These are phyloP conservation scores for Rutidosis leptorrhynchoides DNA, from an alignment of 129 eudicot genomes.

Conservation along the genomic window DNA sequence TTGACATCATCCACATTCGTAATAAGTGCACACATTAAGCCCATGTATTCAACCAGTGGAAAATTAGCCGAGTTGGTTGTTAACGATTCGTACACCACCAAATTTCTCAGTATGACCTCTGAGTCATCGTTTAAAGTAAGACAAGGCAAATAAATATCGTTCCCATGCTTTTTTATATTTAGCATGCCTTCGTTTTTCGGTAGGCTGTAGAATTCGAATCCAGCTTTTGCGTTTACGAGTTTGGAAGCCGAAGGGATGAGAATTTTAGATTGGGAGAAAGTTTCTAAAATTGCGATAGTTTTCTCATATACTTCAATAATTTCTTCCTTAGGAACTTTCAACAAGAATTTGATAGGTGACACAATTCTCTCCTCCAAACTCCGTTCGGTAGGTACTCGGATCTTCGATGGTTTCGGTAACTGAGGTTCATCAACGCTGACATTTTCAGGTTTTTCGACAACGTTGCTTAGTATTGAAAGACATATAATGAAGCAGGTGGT, in stretches of 20 bases:
- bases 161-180: background rate
- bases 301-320: constrained; percentile 15
- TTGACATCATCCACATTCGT: constrained; percentile 33
- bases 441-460: too few relatives aligned
- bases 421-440: too few relatives aligned
- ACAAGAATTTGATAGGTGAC: too few relatives aligned
- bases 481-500: constrained; percentile 28
- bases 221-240: constrained; percentile 22
- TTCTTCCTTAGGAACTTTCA: background rate
- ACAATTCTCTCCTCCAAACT: too few relatives aligned
- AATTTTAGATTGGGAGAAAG: constrained; percentile 15
- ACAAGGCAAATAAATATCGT: constrained; percentile 26
- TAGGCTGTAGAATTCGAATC: constrained; percentile 22
- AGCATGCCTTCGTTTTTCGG: constrained; percentile 18
- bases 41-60: constrained; percentile 32
- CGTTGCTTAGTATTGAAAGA: constrained; percentile 12
- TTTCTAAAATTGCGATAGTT: background rate
- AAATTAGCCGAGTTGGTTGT: background rate
- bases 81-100: constrained; percentile 39
- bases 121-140: constrained; percentile 28
- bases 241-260: constrained; percentile 35
- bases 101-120: constrained; percentile 43
- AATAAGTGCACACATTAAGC: constrained; percentile 50
- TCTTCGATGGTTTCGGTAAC: too few relatives aligned
- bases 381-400: too few relatives aligned